A percentile compares a stretch with the other conserved stretches of the same genome.
Conservation (phyloP, 257 asterid species). For the Linderniella brevidens region DNA sequence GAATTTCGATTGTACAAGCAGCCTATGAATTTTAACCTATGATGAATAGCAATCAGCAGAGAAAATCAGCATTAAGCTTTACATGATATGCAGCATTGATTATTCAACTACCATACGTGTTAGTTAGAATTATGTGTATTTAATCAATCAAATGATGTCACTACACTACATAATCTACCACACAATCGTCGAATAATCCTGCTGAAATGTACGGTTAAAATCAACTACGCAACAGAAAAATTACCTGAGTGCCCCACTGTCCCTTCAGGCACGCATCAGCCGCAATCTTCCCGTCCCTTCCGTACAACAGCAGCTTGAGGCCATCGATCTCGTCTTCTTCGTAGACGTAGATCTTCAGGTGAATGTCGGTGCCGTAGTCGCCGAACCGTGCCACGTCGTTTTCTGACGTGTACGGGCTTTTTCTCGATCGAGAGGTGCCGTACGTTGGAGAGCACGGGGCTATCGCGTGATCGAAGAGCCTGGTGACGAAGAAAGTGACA, state of each 20-base stretch:
- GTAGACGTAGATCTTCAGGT: conserved; percentile 72
- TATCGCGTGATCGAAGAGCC: conserved; percentile 48
- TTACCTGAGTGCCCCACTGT: conserved; percentile 95
- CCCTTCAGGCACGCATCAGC: conserved; percentile 72
- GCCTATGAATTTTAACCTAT: conserved; percentile 79
- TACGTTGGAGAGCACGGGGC: conserved; percentile 17
- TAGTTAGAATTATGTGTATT: not conserved
- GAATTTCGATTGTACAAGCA: conserved; percentile 55
- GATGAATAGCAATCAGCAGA: conserved; percentile 7
- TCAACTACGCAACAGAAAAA: no score
- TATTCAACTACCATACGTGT: not conserved
- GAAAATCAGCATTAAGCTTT: no score
- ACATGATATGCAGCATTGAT: no score
- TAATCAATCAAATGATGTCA: not conserved
- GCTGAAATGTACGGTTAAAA: no score
- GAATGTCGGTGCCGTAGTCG: conserved; percentile 31
- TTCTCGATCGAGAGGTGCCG: conserved; percentile 13
- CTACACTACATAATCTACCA: not conserved
- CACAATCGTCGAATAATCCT: no score
- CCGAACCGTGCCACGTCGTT: conserved; percentile 17
- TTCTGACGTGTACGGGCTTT: conserved; percentile 2
- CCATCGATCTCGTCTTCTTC: conserved; percentile 73
- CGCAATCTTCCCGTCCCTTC: conserved; percentile 64
- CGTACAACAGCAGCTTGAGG: conserved; percentile 47
- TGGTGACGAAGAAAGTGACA: conserved; percentile 66